Conservation (phyloP, 352 stramenopile species). For the Globisporangium polare region DNA sequence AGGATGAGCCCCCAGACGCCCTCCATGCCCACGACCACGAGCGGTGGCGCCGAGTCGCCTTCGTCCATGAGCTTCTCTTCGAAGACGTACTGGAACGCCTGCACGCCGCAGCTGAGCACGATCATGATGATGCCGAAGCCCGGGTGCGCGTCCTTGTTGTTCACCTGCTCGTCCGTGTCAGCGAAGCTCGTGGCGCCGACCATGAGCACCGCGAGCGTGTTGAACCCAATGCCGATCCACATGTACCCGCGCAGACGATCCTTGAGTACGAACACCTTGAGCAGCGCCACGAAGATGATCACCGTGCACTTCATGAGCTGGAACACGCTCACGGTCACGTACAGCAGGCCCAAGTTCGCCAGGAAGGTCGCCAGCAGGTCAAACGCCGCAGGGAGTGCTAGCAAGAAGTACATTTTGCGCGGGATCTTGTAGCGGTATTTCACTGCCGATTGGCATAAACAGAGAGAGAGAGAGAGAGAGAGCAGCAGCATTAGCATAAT, state of each 20-base stretch:
- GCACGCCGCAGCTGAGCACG: slow-evolving; percentile 92
- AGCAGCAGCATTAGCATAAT: background rate
- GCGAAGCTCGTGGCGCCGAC: slow-evolving; percentile 93
- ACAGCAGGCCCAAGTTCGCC: slow-evolving; percentile 93
- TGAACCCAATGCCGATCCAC: slow-evolving; percentile 96
- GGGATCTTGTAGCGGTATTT: slow-evolving; percentile 82
- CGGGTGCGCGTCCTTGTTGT: slow-evolving; percentile 67
- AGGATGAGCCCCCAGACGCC: slow-evolving; percentile 95
- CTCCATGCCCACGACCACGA: slow-evolving; percentile 95
- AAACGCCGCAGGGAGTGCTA: slow-evolving; percentile 92
- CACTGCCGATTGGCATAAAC: slow-evolving; percentile 23
- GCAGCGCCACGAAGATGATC: slow-evolving; percentile 96
- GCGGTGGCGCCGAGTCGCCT: slow-evolving; percentile 87
- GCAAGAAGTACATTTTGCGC: slow-evolving; percentile 91
- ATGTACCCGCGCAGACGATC: slow-evolving; percentile 92
- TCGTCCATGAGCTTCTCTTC: slow-evolving; percentile 98
- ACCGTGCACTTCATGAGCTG: slow-evolving; percentile 89
- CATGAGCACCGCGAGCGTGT: slow-evolving; percentile 92
- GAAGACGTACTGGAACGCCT: slow-evolving; percentile 96
- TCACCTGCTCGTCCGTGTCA: slow-evolving; percentile 56
- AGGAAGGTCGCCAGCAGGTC: slow-evolving; percentile 93
- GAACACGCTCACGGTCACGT: slow-evolving; percentile 89
- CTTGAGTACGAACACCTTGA: slow-evolving; percentile 94
- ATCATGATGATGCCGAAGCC: slow-evolving; percentile 92
- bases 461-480: slow-evolving; percentile 1